phyloP scores from a whole-genome alignment of 306 rosid species.

The Medicago lupulina region DNA sequence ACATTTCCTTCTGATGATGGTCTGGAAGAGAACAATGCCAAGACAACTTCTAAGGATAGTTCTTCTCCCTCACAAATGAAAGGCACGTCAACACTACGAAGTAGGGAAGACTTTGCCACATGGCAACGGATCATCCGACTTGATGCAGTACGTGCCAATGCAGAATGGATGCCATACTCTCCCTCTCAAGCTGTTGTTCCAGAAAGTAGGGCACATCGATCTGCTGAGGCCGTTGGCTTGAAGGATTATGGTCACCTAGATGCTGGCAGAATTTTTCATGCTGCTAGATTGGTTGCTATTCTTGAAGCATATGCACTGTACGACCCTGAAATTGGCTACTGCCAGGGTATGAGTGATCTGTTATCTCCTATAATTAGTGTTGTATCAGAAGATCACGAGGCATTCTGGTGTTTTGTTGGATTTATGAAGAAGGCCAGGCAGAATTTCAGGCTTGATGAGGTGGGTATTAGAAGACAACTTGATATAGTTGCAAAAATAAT shows the following conservation, averaged over 20 bases:
- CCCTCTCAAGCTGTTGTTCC: slow-evolving; percentile 71
- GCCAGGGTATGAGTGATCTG: slow-evolving; percentile 99
- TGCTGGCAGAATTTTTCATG: slow-evolving; percentile 83
- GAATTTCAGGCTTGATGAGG: slow-evolving; percentile 97
- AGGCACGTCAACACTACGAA: slow-evolving; percentile 54
- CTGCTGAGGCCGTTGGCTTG: slow-evolving; percentile 93
- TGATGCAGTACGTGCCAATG: slow-evolving; percentile 92
- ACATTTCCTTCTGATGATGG: slow-evolving; percentile 65
- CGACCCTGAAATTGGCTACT: slow-evolving; percentile 98
- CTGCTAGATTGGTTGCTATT: slow-evolving; percentile 91
- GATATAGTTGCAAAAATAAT: slow-evolving; percentile 83
- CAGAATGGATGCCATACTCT: slow-evolving; percentile 82
- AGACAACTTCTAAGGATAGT: slow-evolving; percentile 56
- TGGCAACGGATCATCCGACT: slow-evolving; percentile 98
- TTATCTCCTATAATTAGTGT: slow-evolving; percentile 91
- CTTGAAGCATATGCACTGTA: slow-evolving; percentile 97
- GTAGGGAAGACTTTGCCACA: slow-evolving; percentile 79
- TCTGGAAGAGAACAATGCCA: slow-evolving; percentile 62
- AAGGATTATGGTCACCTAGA: slow-evolving; percentile 93
- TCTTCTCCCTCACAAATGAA: slow-evolving; percentile 62
- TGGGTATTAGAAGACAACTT: slow-evolving; percentile 95
- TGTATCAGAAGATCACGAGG: slow-evolving; percentile 87
- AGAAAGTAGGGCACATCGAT: slow-evolving; percentile 65
- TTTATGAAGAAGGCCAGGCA: slow-evolving; percentile 99
- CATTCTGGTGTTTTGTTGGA: slow-evolving; percentile 99